Percentiles rank a stretch among this genome's conserved stretches.
Evolutionary conservation across 73 alveolate species (phyloP).

Genomic region (Halteria grandinella): DNA sequence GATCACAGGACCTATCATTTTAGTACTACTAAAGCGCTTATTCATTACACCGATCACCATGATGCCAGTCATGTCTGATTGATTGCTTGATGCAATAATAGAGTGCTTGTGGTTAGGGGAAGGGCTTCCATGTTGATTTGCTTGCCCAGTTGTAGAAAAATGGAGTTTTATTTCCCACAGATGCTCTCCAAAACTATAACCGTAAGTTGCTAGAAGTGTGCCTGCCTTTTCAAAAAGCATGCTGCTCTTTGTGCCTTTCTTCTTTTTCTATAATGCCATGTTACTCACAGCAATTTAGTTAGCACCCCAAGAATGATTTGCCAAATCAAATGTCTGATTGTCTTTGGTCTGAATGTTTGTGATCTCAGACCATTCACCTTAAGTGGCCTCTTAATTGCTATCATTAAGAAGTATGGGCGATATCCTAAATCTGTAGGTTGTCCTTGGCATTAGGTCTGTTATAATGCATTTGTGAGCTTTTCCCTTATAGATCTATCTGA

Average conservation of each 20-base stretch:
- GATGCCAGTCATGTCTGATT: constrained; percentile 56
- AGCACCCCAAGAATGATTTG: constrained; percentile 54
- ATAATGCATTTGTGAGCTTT: constrained; percentile 80
- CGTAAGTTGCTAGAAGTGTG: constrained; percentile 43
- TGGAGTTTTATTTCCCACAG: constrained; percentile 61
- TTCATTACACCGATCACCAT: constrained; percentile 65
- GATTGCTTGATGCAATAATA: background rate
- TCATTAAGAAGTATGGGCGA: constrained; percentile 46
- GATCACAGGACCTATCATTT: constrained; percentile 58
- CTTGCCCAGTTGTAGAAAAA: background rate
- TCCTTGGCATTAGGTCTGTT: constrained; percentile 76
- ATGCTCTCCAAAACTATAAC: constrained; percentile 71
- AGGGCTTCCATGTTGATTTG: constrained; percentile 18
- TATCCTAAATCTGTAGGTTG: constrained; percentile 77
- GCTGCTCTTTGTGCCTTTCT: constrained; percentile 17
- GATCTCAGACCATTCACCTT: constrained; percentile 79
- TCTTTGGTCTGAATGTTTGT: constrained; percentile 63
- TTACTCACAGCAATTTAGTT: background rate
- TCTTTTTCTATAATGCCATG: too few relatives aligned
- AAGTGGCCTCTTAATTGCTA: background rate
- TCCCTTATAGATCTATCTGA: constrained; percentile 75
- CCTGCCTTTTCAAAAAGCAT: constrained; percentile 73
- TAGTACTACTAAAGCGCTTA: constrained; percentile 31
- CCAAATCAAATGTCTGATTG: constrained; percentile 32
- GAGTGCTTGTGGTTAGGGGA: constrained; percentile 1